phyloP scores from a whole-genome alignment of 192 early-diverging fungal genomes.

The Coemansia sp. region DNA sequence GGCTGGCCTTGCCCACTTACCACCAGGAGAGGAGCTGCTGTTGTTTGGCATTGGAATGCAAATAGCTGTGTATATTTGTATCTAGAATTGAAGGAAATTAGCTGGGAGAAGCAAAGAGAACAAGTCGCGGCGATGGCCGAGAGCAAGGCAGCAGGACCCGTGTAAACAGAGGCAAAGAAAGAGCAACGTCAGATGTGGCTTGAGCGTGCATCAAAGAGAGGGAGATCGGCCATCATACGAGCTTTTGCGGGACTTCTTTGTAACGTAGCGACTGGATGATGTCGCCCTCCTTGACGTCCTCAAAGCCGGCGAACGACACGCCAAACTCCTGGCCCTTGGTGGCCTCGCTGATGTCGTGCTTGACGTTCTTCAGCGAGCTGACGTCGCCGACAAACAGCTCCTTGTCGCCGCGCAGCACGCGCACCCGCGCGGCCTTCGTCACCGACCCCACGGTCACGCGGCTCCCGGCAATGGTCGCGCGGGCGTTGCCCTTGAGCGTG shows the following conservation, averaged over 20 bases:
- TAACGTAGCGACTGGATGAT: constrained; percentile 70
- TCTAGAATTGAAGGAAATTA: neutral
- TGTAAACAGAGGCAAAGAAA: no score
- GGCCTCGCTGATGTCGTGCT: constrained; percentile 88
- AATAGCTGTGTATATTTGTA: neutral
- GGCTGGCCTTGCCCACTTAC: neutral
- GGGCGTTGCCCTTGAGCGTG: constrained; percentile 73
- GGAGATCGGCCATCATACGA: constrained; percentile 23
- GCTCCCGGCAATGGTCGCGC: constrained; percentile 83
- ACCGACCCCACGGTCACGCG: constrained; percentile 78
- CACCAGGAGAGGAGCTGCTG: no score
- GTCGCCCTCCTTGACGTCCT: constrained; percentile 82
- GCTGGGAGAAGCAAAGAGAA: neutral
- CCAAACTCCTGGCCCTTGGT: constrained; percentile 97
- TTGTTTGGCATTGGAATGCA: neutral
- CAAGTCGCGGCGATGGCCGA: neutral
- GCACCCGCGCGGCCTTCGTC: constrained; percentile 59
- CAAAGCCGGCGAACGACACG: constrained; percentile 85
- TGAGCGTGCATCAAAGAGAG: no score
- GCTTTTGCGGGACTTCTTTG: constrained; percentile 61
- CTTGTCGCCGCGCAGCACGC: constrained; percentile 70
- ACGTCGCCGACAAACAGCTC: constrained; percentile 73
- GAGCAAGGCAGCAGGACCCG: no score
- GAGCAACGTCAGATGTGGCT: no score
- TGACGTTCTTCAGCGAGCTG: constrained; percentile 77